phyloP scores from a whole-genome alignment of 352 stramenopile genomes.

The Phytophthora cryptogea region DNA sequence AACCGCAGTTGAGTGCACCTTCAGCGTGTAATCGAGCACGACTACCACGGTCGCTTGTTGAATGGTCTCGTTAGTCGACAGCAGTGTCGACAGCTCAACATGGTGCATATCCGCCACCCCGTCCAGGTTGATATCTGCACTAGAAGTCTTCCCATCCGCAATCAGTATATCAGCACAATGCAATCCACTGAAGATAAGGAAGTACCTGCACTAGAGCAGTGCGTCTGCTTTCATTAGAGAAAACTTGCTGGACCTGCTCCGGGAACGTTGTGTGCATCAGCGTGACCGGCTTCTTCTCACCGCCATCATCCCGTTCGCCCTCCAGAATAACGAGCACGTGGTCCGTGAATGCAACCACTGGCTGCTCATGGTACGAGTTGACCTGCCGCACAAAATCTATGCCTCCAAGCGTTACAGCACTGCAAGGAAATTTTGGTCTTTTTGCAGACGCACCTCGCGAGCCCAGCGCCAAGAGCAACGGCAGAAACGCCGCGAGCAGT shows the following conservation, averaged over 20 bases:
- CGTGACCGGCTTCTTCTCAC: slow-evolving; percentile 16
- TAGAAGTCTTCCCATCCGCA: slow-evolving; percentile 39
- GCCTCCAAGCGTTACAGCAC: slow-evolving; percentile 6
- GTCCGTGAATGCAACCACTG: slow-evolving; percentile 55
- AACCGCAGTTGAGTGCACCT: slow-evolving; percentile 21
- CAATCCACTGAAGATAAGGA: not conserved
- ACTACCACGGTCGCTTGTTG: slow-evolving; percentile 49
- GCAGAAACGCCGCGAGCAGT: slow-evolving; percentile 47
- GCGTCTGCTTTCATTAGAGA: slow-evolving; percentile 40
- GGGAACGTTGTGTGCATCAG: slow-evolving; percentile 58
- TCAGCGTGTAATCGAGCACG: slow-evolving; percentile 66
- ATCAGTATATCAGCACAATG: not conserved
- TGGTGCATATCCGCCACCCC: slow-evolving; percentile 54
- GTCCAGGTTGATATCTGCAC: slow-evolving; percentile 55
- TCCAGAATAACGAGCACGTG: slow-evolving; percentile 69
- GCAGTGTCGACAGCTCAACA: slow-evolving; percentile 50
- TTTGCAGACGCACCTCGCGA: slow-evolving; percentile 41
- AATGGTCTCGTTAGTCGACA: slow-evolving; percentile 54
- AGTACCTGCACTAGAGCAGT: slow-evolving; percentile 47
- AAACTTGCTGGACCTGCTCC: slow-evolving; percentile 43
- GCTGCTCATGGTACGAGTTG: slow-evolving; percentile 70
- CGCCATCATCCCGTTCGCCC: slow-evolving; percentile 30
- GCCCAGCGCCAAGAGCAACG: slow-evolving; percentile 59
- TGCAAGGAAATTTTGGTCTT: slow-evolving; percentile 6
- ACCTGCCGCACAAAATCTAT: slow-evolving; percentile 67